phyloP scores from a whole-genome alignment of 2,329 filamentous ascomycete genomes.

The Trichoderma asperellum region DNA sequence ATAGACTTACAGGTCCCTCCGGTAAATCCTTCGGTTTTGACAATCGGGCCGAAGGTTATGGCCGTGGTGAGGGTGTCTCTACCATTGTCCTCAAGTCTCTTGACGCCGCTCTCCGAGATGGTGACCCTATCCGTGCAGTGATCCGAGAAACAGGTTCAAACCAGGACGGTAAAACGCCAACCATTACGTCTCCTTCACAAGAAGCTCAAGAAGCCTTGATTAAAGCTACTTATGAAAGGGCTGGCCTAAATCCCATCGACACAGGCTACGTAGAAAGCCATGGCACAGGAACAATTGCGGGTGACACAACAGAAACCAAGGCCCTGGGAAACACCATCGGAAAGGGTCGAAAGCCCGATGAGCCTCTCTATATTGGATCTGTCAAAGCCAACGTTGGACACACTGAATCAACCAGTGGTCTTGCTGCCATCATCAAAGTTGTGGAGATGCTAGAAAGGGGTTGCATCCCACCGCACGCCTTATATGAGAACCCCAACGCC shows the following conservation, averaged over 20 bases:
- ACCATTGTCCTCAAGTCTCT: constrained; percentile 10
- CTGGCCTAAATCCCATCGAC: constrained; percentile 2
- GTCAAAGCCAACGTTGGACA: constrained; percentile 39
- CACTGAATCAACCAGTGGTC: constrained; percentile 35
- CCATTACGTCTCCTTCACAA: constrained; percentile 19
- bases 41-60: constrained; percentile 9
- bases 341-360: neutral
- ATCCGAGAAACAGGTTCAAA: constrained; percentile 16
- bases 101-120: constrained; percentile 9
- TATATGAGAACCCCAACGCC: constrained; percentile 8
- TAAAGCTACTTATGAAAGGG: neutral
- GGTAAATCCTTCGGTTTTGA: constrained; percentile 24
- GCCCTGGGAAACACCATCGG: neutral
- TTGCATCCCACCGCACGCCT: constrained; percentile 1
- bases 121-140: constrained; percentile 17
- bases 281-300: constrained; percentile 46
- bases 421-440: constrained; percentile 31
- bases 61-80: constrained; percentile 24
- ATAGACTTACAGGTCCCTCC: neutral
- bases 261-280: constrained; percentile 26
- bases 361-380: constrained; percentile 35
- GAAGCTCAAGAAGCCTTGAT: constrained; percentile 17
- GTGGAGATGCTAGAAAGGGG: neutral
- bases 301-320: constrained; percentile 32
- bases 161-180: constrained; percentile 20